These are phyloP conservation scores for Wickerhamiella galacta DNA, from an alignment of 805 yeast species.

Conservation along the genomic window DNA sequence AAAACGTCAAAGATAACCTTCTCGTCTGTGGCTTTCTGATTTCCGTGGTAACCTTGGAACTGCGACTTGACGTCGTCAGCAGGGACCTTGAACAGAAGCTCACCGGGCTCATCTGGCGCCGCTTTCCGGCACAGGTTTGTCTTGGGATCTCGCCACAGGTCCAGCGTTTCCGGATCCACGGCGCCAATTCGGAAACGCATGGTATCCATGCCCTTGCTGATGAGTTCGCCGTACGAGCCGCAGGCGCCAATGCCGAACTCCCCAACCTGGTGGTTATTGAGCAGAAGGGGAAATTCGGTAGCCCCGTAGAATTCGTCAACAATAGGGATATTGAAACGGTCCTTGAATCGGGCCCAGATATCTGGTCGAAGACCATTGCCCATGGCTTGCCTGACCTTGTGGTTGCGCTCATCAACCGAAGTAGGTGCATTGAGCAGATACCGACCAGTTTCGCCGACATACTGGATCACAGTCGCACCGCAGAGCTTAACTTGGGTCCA, in stretches of 20 bases:
- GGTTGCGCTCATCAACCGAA: constrained; percentile 44
- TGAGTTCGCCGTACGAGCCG: constrained; percentile 46
- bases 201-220: constrained; percentile 30
- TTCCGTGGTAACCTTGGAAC: constrained; percentile 81
- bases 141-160: constrained; percentile 49
- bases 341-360: constrained; percentile 69
- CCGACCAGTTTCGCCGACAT: constrained; percentile 90
- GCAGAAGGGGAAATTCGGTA: constrained; percentile 81
- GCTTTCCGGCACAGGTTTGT: constrained; percentile 47
- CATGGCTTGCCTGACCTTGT: constrained; percentile 50
- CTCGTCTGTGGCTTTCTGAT: constrained; percentile 59
- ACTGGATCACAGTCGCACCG: constrained; percentile 68
- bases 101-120: constrained; percentile 58
- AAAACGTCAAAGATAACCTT: constrained; percentile 62
- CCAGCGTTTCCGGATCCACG: constrained; percentile 65
- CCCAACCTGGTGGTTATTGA: constrained; percentile 64
- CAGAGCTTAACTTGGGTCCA: constrained; percentile 75
- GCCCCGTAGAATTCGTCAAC: constrained; percentile 90
- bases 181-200: constrained; percentile 40
- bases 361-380: constrained; percentile 88
- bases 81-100: constrained; percentile 61
- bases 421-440: constrained; percentile 52
- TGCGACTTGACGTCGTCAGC: constrained; percentile 47
- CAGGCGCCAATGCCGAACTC: constrained; percentile 78
- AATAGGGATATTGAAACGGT: constrained; percentile 53